These are phyloP conservation scores for Zangia roseola DNA, from an alignment of 768 basidiomycete species.

Conservation along the genomic window DNA sequence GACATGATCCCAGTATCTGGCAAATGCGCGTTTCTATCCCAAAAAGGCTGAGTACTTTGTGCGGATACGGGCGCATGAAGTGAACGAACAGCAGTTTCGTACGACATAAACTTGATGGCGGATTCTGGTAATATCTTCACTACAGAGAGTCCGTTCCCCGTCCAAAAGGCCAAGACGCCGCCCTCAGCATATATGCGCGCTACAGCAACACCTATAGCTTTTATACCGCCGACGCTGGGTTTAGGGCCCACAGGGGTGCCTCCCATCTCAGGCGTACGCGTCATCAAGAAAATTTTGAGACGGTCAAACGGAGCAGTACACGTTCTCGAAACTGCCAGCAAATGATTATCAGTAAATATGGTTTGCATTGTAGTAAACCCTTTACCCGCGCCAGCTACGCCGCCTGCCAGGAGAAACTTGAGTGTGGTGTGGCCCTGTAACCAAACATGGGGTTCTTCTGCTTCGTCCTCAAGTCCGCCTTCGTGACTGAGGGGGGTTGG, in stretches of 20 bases:
- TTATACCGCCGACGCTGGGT: slow-evolving; percentile 51
- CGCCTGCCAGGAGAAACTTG: slow-evolving; percentile 91
- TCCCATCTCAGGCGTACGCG: slow-evolving; percentile 73
- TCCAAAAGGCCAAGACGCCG: slow-evolving; percentile 92
- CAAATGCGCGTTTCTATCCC: slow-evolving; percentile 88
- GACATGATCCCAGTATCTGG: slow-evolving; percentile 86
- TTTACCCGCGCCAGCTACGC: slow-evolving; percentile 90
- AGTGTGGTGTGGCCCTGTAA: slow-evolving; percentile 72
- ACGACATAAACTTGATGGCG: slow-evolving; percentile 96
- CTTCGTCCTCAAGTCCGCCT: slow-evolving; percentile 52
- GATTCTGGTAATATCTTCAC: slow-evolving; percentile 97
- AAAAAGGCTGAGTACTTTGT: slow-evolving; percentile 17
- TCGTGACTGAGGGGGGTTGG: slow-evolving; percentile 29
- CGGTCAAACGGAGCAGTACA: slow-evolving; percentile 98
- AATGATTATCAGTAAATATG: slow-evolving; percentile 4
- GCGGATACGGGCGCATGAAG: slow-evolving; percentile 9
- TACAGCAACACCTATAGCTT: slow-evolving; percentile 69
- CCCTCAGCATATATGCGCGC: slow-evolving; percentile 85
- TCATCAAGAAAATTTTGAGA: slow-evolving; percentile 94
- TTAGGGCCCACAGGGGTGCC: slow-evolving; percentile 46
- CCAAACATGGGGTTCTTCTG: slow-evolving; percentile 58
- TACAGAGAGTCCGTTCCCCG: slow-evolving; percentile 93
- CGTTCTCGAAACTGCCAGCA: slow-evolving; percentile 77
- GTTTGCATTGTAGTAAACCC: slow-evolving; percentile 1
- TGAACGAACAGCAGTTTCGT: slow-evolving; percentile 83